phyloP scores from a whole-genome alignment of 169 alveolate genomes.

The Theileria equi region DNA sequence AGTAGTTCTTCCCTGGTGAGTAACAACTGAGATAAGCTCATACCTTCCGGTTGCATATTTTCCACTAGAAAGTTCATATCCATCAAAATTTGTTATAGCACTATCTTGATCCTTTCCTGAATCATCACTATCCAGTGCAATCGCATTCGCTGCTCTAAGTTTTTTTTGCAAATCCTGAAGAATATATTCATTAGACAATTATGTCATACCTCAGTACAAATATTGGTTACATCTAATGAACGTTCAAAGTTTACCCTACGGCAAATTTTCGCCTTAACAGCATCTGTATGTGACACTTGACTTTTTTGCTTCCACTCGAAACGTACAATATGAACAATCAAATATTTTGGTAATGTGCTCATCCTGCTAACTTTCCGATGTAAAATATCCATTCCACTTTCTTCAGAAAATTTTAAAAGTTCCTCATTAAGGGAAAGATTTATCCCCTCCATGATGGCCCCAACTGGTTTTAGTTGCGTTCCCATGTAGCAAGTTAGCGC shows the following conservation, averaged over 20 bases:
- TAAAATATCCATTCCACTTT: conserved; percentile 76
- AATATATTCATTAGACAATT: conserved; percentile 71
- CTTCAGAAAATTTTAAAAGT: conserved; percentile 80
- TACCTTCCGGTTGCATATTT: conserved; percentile 86
- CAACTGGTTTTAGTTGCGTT: conserved; percentile 82
- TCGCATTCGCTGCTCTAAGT: conserved; percentile 5
- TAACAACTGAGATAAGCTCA: conserved; percentile 89
- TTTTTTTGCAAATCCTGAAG: conserved; percentile 56
- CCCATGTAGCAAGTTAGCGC: conserved; percentile 79
- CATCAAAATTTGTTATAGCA: conserved; percentile 10
- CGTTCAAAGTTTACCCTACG: conserved; percentile 90
- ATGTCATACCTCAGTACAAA: conserved; percentile 89
- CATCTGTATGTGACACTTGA: conserved; percentile 79
- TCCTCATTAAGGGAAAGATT: conserved; percentile 83
- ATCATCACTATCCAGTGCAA: conserved; percentile 6
- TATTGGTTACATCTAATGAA: conserved; percentile 86
- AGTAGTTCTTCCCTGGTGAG: conserved; percentile 97
- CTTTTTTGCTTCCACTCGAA: conserved; percentile 92
- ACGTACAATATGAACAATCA: conserved; percentile 91
- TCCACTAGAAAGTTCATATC: conserved; percentile 57
- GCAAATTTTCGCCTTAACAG: conserved; percentile 93
- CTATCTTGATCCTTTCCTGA: neutral
- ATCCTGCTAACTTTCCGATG: conserved; percentile 84
- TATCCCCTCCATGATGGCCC: conserved; percentile 88
- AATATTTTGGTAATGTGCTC: conserved; percentile 87